phyloP scores from a whole-genome alignment of 129 eudicot species.

The Smallanthus sonchifolius region DNA sequence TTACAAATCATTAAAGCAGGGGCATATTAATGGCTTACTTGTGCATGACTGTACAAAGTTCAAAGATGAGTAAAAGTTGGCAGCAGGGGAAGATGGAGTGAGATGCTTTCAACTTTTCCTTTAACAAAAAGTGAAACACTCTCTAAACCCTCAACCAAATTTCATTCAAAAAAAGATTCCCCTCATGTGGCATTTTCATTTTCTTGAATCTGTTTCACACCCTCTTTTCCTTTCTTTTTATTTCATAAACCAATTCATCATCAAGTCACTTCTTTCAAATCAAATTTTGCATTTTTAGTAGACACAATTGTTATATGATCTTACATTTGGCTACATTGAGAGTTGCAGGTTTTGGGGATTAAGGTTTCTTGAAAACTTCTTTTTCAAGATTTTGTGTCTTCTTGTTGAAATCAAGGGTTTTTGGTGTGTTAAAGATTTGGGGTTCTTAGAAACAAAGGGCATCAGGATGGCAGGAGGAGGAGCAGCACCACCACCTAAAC shows the following conservation, averaged over 20 bases:
- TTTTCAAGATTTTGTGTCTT: slow-evolving; percentile 14
- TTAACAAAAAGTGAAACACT: slow-evolving; percentile 26
- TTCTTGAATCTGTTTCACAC: slow-evolving; percentile 25
- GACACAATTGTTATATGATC: background rate
- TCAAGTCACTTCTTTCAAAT: too few species aligned
- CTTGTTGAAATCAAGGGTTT: slow-evolving; percentile 21
- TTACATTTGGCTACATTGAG: slow-evolving; percentile 10
- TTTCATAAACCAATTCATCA: background rate
- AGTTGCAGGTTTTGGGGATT: slow-evolving; percentile 14
- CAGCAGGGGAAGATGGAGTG: background rate
- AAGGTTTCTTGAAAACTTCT: background rate
- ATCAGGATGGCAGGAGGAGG: slow-evolving; percentile 57
- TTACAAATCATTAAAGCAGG: slow-evolving; percentile 24
- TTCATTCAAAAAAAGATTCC: slow-evolving; percentile 28
- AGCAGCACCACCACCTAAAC: slow-evolving; percentile 64
- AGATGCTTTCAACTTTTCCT: slow-evolving; percentile 51
- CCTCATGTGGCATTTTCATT: slow-evolving; percentile 8
- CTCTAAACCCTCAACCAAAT: slow-evolving; percentile 6
- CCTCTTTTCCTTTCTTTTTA: slow-evolving; percentile 18
- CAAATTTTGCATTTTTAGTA: background rate
- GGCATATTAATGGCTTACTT: slow-evolving; percentile 26
- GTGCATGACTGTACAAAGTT: slow-evolving; percentile 37
- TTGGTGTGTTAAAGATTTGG: slow-evolving; percentile 16
- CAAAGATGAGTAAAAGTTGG: slow-evolving; percentile 27
- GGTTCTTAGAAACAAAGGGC: background rate